Conservation (phyloP, 106 monocot species). For the Dioscorea alata region DNA sequence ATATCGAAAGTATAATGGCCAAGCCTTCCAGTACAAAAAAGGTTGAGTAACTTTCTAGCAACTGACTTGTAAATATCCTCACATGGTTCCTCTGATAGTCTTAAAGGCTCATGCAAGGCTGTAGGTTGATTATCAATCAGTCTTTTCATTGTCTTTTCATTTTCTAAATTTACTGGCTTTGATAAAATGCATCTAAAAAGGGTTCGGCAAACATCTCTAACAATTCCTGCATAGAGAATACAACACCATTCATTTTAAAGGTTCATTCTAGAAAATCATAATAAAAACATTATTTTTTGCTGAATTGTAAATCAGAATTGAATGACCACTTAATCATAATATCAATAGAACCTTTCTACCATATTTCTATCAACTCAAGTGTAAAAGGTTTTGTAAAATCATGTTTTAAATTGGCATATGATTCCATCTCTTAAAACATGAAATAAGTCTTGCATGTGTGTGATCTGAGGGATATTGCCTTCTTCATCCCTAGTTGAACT, state of each 20-base stretch:
- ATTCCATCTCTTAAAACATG: too few species aligned
- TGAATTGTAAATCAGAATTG: too few species aligned
- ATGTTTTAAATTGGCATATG: too few species aligned
- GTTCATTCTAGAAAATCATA: too few species aligned
- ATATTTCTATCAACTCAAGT: too few species aligned
- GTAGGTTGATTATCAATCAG: conserved; percentile 53
- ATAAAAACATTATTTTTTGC: too few species aligned
- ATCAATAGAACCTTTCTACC: too few species aligned
- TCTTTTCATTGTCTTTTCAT: conserved; percentile 39
- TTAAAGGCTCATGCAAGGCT: conserved; percentile 52
- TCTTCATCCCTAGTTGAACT: conserved; percentile 10
- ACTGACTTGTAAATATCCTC: conserved; percentile 7
- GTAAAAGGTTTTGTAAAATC: too few species aligned
- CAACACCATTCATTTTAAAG: conserved; percentile 2
- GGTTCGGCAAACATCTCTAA: conserved; percentile 48
- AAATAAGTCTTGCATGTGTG: conserved; percentile 49
- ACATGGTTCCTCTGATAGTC: conserved; percentile 7
- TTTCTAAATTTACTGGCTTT: conserved; percentile 23
- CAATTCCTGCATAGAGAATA: conserved; percentile 58
- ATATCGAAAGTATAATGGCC: conserved; percentile 70
- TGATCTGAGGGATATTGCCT: conserved; percentile 74
- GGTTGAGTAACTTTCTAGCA: conserved; percentile 72
- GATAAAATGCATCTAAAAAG: conserved; percentile 50
- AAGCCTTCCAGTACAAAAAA: conserved; percentile 87
- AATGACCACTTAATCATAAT: too few species aligned